phyloP scores from a whole-genome alignment of 352 stramenopile genomes.

The Phytophthora uliginosa region DNA sequence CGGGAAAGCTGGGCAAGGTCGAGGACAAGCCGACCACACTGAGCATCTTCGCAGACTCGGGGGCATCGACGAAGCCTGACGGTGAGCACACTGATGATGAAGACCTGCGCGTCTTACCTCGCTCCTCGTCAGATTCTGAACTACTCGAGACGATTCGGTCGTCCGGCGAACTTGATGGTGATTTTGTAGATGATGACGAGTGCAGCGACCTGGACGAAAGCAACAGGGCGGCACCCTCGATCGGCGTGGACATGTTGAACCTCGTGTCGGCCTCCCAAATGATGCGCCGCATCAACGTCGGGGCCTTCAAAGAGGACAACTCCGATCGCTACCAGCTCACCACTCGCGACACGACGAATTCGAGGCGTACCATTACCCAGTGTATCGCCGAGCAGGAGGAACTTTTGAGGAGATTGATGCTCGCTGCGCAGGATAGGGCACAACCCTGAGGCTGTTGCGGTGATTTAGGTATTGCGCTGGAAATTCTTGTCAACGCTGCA shows the following conservation, averaged over 20 bases:
- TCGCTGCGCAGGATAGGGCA: constrained; percentile 28
- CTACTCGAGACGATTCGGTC: constrained; percentile 42
- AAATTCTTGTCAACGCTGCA: background rate
- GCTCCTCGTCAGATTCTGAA: constrained; percentile 37
- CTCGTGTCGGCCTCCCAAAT: constrained; percentile 39
- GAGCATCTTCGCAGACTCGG: constrained; percentile 28
- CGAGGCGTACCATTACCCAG: constrained; percentile 34
- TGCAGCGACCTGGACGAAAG: constrained; percentile 14
- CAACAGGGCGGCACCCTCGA: constrained; percentile 3
- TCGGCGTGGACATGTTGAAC: constrained; percentile 37
- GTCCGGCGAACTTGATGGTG: constrained; percentile 29
- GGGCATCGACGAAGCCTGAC: constrained; percentile 32
- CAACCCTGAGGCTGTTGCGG: constrained; percentile 9
- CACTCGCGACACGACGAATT: background rate
- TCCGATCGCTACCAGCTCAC: constrained; percentile 1
- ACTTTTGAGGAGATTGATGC: constrained; percentile 36
- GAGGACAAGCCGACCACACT: constrained; percentile 9
- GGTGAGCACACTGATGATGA: constrained; percentile 30
- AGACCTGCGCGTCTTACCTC: constrained; percentile 14
- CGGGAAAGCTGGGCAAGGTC: constrained; percentile 15
- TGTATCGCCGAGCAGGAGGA: constrained; percentile 48
- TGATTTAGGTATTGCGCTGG: background rate
- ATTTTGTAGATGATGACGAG: constrained; percentile 30
- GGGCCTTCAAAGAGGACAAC: constrained; percentile 20
- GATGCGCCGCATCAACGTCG: constrained; percentile 34